Base-by-base conservation (phyloP, 108 stramenopile species). In the Conticribra guillardii region DNA sequence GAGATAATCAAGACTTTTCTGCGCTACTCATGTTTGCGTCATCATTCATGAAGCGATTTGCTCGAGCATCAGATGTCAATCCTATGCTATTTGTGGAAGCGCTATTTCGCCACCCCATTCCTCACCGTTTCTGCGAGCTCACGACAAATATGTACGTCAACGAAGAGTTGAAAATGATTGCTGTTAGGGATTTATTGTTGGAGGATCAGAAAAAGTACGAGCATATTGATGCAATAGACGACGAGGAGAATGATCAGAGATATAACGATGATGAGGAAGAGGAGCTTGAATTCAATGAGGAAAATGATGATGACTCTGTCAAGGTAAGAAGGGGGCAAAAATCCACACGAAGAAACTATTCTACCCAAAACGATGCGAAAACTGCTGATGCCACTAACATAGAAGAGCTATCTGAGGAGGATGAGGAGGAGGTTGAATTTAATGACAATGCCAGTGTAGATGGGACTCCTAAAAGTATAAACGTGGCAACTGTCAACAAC, bases 81-180 rank as follows among this genome's bases (percentile, higher is more conserved):
- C 88, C 92, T 0, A 81, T 94, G 77, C 49, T 94, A 8, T 94
- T 65, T 52, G 88, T 92, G 21, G 95, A 96, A 54, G 84, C 85
- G 48, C 69, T 96, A 49, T 93, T 96, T 61, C 60, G 73, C 29
- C 87, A 90, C 54, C 74, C 81, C 0, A 32, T 73, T 9, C 87
- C 92, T 33, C 87, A 89, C 79, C 82, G 89, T 16, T 91, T 86
- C 66, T 92, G 92, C 52, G 90, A 92, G 54, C 52, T 84, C 0
- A 48, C 80, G 4, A 79, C 86, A 11, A 94, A 96, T 57, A 37
- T 82, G 59, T 96, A 94, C 60, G 88, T 96, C 5, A 86, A 74
- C 22, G 92, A 93, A 58, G 91, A 92, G 50, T 71, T 95, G 3
- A 86, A 87, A 3, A 90, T 92, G 89, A 86, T 91, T 46, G 89